These are phyloP conservation scores for Pleurostoma richardsiae DNA, from an alignment of 2,329 filamentous ascomycete species.

Conservation along the genomic window DNA sequence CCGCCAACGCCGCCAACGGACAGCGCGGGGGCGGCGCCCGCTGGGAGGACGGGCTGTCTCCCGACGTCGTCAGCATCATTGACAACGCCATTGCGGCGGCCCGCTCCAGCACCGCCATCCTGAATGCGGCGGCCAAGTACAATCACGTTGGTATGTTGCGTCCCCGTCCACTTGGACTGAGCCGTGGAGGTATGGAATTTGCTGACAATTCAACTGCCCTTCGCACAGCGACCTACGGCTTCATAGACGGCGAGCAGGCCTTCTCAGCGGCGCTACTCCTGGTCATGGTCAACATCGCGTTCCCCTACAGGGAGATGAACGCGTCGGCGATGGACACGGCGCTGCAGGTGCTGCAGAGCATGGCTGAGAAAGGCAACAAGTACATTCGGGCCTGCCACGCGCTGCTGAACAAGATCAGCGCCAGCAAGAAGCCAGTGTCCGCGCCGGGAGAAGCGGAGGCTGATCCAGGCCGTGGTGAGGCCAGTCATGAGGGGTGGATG, in stretches of 20 bases:
- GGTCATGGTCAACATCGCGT: constrained; percentile 45
- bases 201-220: neutral
- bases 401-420: constrained; percentile 16
- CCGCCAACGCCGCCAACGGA: constrained; percentile 18
- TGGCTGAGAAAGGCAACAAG: constrained; percentile 44
- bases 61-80: constrained; percentile 39
- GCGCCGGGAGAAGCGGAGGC: neutral
- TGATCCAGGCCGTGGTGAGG: neutral
- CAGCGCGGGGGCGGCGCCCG: constrained; percentile 15
- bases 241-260: constrained; percentile 46
- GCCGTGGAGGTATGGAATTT: neutral
- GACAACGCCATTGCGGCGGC: constrained; percentile 43
- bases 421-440: constrained; percentile 9
- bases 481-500: neutral
- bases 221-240: constrained; percentile 40
- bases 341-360: constrained; percentile 35
- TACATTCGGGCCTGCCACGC: constrained; percentile 28
- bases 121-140: constrained; percentile 35
- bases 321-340: constrained; percentile 23
- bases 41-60: constrained; percentile 37
- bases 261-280: constrained; percentile 44
- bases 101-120: constrained; percentile 34
- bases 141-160: constrained; percentile 36
- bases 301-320: constrained; percentile 34
- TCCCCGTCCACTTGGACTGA: neutral